A percentile compares a stretch with the other conserved stretches of the same genome.
phyloP scores from a whole-genome alignment of 192 early-diverging fungal genomes.

The Powellomyces hirtus region DNA sequence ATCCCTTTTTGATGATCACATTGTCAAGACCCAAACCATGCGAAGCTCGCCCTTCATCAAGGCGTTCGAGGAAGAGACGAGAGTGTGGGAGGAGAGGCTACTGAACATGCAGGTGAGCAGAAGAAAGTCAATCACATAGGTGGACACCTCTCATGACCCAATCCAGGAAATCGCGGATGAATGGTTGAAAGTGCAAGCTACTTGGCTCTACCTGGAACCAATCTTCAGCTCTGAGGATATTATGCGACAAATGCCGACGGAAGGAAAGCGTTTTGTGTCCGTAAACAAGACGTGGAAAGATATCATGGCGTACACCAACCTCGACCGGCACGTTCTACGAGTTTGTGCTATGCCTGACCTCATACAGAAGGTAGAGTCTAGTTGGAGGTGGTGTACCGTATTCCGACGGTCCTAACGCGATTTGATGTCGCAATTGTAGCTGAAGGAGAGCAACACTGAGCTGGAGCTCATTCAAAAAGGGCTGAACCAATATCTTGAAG shows the following conservation, averaged over 20 bases:
- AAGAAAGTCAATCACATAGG: not conserved
- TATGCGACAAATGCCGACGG: constrained; percentile 63
- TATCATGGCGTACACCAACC: constrained; percentile 49
- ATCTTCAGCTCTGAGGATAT: constrained; percentile 66
- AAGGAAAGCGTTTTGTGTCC: constrained; percentile 56
- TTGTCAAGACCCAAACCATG: constrained; percentile 66
- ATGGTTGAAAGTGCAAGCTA: constrained; percentile 63
- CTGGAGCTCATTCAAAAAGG: constrained; percentile 65
- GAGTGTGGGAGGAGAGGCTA: constrained; percentile 50
- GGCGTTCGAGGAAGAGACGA: constrained; percentile 58
- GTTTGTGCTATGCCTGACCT: constrained; percentile 58
- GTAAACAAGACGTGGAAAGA: constrained; percentile 67
- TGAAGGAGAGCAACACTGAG: constrained; percentile 56
- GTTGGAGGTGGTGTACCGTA: not conserved
- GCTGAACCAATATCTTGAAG: constrained; percentile 60
- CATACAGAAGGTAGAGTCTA: constrained; percentile 22
- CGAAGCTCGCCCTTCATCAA: constrained; percentile 62
- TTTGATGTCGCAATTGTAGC: not conserved
- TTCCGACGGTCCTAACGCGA: not conserved
- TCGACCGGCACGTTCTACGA: constrained; percentile 48
- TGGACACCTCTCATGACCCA: constrained; percentile 9
- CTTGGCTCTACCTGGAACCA: constrained; percentile 62
- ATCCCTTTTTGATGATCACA: constrained; percentile 62
- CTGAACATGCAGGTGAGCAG: constrained; percentile 55
- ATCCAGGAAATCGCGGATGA: constrained; percentile 63